These are phyloP conservation scores for Neurospora africana DNA, from an alignment of 495 filamentous ascomycete genomes.

Conservation along the genomic window DNA sequence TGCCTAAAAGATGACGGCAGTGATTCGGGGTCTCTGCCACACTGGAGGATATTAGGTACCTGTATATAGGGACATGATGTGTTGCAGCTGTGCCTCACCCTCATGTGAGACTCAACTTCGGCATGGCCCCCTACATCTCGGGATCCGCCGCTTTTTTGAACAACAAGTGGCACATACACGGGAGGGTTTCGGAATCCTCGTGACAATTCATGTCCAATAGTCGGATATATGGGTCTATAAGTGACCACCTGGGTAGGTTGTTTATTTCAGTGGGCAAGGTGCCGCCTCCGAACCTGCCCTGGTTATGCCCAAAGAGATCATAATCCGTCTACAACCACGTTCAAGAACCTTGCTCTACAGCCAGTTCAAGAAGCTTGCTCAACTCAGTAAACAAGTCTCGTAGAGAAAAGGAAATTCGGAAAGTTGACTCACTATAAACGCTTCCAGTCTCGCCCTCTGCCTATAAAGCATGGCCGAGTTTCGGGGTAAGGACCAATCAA, in stretches of 20 bases:
- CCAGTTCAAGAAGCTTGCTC: too few species aligned
- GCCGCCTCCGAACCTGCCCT: neutral
- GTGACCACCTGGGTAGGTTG: neutral
- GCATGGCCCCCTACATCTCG: neutral
- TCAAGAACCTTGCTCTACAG: too few species aligned
- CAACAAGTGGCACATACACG: neutral
- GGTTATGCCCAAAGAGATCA: neutral
- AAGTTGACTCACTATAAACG: neutral
- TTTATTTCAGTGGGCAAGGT: neutral
- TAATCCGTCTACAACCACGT: neutral
- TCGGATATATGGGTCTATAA: neutral
- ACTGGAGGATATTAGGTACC: neutral
- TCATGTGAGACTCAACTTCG: neutral
- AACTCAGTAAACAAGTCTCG: neutral
- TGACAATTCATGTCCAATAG: neutral
- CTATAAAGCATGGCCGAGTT: neutral
- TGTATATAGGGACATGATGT: neutral
- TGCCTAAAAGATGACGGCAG: neutral
- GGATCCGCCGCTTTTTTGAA: neutral
- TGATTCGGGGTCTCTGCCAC: neutral
- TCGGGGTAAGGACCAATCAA: neutral
- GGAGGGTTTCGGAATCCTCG: neutral
- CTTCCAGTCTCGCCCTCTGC: neutral
- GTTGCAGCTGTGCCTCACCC: neutral
- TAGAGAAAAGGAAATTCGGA: neutral